Percentiles rank a stretch among this genome's conserved stretches.
phyloP scores from a whole-genome alignment of 2,329 filamentous ascomycete genomes.

The Ascochyta koolunga region DNA sequence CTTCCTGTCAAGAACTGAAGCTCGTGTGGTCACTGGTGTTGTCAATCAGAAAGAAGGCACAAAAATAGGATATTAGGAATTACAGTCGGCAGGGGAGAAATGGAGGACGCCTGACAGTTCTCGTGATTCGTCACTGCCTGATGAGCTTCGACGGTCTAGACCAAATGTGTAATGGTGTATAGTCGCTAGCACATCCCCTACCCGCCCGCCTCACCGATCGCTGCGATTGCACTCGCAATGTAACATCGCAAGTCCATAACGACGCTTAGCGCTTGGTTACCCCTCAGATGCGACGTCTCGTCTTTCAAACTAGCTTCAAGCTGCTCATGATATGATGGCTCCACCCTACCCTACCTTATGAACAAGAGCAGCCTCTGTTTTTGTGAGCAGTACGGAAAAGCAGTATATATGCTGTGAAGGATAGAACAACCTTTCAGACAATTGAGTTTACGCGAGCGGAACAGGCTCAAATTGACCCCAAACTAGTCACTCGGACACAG shows the following conservation, averaged over 20 bases:
- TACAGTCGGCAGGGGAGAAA: neutral
- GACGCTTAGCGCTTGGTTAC: too few species aligned
- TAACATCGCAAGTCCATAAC: neutral
- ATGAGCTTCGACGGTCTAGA: neutral
- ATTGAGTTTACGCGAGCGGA: too few species aligned
- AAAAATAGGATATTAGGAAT: neutral
- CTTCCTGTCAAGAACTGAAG: neutral
- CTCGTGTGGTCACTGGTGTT: neutral
- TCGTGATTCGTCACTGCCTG: constrained; percentile 1
- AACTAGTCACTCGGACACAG: too few species aligned
- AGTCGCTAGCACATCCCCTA: neutral
- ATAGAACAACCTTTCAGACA: too few species aligned
- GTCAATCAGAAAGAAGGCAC: neutral
- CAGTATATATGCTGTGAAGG: too few species aligned
- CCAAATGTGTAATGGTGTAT: neutral
- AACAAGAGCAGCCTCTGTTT: too few species aligned
- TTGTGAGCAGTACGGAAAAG: too few species aligned
- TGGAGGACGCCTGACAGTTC: constrained; percentile 1
- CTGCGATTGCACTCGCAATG: neutral
- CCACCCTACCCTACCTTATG: too few species aligned
- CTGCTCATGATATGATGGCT: too few species aligned
- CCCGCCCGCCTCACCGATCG: neutral
- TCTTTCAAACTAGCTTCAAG: too few species aligned
- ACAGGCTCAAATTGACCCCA: too few species aligned
- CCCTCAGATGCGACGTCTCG: too few species aligned